Evolutionary conservation across 2,329 filamentous ascomycete genomes (phyloP).

Genomic region (Penicillium occitanis): DNA sequence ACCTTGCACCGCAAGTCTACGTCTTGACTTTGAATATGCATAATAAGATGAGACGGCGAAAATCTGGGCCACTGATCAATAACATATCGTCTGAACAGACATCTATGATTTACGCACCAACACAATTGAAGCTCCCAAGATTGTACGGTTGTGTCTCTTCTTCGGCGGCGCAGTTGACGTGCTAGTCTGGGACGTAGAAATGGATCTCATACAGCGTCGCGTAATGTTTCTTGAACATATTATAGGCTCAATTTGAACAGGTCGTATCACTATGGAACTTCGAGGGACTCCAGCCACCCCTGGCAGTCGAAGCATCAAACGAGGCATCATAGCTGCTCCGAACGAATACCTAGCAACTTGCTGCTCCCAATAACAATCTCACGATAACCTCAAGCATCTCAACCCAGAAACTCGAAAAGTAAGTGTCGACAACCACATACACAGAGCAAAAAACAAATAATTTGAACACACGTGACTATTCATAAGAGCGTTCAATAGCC

Average conservation of each 20-base stretch:
- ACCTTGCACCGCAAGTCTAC: not conserved
- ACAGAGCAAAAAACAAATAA: not conserved
- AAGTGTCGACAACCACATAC: not conserved
- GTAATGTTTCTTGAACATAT: not conserved
- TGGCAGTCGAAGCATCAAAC: not conserved
- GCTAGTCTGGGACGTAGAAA: not conserved
- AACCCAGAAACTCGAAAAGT: not conserved
- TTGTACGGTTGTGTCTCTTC: not conserved
- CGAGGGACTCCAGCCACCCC: not conserved
- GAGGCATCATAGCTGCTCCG: not conserved
- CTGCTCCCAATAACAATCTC: not conserved
- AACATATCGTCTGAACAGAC: not conserved
- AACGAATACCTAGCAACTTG: not conserved
- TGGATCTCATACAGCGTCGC: not conserved
- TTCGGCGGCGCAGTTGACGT: not conserved
- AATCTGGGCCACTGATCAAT: not conserved
- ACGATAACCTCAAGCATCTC: not conserved
- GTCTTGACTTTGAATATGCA: not conserved
- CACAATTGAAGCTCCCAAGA: not conserved
- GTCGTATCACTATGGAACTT: not conserved
- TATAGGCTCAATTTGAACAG: not conserved
- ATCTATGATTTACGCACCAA: not conserved
- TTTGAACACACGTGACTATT: not conserved
- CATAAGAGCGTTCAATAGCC: not conserved
- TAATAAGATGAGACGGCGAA: not conserved